A percentile compares a stretch with the other conserved stretches of the same genome.
Conservation (phyloP, 78 protist species). For the Planoprotostelium fungivorum region DNA sequence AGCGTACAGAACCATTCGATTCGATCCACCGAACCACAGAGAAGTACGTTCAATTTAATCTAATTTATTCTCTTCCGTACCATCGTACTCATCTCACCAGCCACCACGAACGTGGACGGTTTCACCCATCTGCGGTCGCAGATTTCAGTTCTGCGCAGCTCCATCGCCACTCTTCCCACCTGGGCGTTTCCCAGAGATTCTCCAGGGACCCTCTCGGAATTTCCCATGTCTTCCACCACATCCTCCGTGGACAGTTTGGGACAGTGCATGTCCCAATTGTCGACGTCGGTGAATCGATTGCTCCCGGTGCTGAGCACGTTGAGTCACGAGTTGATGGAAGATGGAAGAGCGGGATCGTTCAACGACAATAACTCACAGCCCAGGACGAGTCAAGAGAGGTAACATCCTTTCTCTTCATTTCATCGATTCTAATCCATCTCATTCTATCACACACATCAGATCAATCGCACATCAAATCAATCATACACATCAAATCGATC, state of each 20-base stretch:
- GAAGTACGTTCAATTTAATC: no score
- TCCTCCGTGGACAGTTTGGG: not conserved
- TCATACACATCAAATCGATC: no score
- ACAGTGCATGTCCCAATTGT: not conserved
- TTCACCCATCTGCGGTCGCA: not conserved
- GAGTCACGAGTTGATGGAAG: not conserved
- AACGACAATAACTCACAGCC: not conserved
- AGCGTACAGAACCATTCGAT: no score
- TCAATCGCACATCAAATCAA: no score
- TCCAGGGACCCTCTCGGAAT: not conserved
- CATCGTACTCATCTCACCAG: not conserved
- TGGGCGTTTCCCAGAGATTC: not conserved
- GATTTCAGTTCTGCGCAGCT: not conserved
- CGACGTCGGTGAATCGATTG: not conserved
- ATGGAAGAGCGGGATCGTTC: not conserved
- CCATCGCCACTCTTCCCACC: not conserved
- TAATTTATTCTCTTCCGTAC: not conserved
- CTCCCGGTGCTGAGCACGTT: not conserved
- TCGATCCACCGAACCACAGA: no score
- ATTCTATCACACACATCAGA: no score
- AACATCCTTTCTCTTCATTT: no score
- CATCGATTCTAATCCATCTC: no score
- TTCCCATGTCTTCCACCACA: not conserved
- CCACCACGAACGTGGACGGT: not conserved
- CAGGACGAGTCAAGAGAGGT: not conserved